A percentile compares a stretch with the other conserved stretches of the same genome.
Evolutionary conservation across 345 rosid species (phyloP).

Genomic region (Rhodamnia argentea): DNA sequence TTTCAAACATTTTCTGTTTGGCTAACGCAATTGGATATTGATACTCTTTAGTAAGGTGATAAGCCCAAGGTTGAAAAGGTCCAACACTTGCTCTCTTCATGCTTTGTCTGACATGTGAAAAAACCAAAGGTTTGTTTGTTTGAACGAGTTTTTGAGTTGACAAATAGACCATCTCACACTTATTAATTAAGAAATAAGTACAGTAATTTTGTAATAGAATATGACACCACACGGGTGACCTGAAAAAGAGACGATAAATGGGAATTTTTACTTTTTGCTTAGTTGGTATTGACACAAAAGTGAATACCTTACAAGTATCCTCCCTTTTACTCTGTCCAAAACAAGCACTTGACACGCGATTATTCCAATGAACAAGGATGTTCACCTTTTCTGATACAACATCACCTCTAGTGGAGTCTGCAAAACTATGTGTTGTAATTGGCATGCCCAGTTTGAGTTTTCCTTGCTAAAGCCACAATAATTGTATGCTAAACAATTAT

Average conservation of each 20-base stretch:
- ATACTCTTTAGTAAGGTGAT: neutral
- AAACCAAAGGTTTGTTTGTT: neutral
- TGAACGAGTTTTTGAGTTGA: neutral
- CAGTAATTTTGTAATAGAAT: too few relatives aligned
- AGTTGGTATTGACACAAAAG: neutral
- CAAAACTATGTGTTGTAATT: neutral
- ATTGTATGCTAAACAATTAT: neutral
- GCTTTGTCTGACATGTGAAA: neutral
- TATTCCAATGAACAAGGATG: neutral
- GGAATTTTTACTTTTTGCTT: neutral
- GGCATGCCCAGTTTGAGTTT: neutral
- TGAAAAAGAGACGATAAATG: neutral
- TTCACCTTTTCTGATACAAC: neutral
- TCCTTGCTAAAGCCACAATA: neutral
- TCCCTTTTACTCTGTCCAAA: neutral
- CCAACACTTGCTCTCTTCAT: neutral
- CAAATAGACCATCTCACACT: neutral
- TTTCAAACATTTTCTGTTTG: neutral
- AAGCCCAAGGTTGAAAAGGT: neutral
- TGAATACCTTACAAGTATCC: too few relatives aligned
- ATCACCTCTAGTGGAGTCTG: neutral
- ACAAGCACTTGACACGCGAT: neutral
- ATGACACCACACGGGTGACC: too few relatives aligned
- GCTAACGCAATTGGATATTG: neutral
- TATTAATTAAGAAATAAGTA: too few relatives aligned